phyloP scores from a whole-genome alignment of 805 yeast species.

The Kluyveromyces siamensis region DNA sequence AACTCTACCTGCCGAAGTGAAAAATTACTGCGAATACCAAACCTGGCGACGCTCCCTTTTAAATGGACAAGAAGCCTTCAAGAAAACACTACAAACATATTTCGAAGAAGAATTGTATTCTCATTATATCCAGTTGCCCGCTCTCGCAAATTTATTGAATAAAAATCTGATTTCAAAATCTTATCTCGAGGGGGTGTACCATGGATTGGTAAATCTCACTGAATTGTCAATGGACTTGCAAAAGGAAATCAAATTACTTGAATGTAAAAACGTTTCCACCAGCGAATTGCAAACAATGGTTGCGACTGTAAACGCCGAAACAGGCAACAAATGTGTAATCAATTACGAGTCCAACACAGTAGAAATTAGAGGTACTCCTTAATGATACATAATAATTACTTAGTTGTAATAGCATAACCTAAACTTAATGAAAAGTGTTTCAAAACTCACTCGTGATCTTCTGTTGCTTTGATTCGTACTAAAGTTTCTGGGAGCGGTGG shows the following conservation, averaged over 20 bases:
- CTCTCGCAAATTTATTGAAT: conserved; percentile 9
- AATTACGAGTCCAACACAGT: conserved; percentile 31
- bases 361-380: conserved; percentile 13
- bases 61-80: conserved; percentile 42
- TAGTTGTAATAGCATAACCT: conserved; percentile 1
- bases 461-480: conserved; percentile 46
- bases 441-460: conserved; percentile 19
- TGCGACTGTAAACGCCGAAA: conserved; percentile 30
- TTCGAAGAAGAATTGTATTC: conserved; percentile 29
- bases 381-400: conserved; percentile 20
- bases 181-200: conserved; percentile 13
- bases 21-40: conserved; percentile 26
- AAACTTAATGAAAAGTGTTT: not conserved
- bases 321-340: conserved; percentile 28
- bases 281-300: conserved; percentile 27
- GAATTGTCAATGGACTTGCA: conserved; percentile 23
- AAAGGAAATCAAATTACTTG: conserved; percentile 19
- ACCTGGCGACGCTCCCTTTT: conserved; percentile 56
- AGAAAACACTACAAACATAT: conserved; percentile 31
- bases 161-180: conserved; percentile 8
- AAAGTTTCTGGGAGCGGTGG: conserved; percentile 57
- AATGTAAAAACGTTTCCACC: conserved; percentile 12
- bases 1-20: conserved; percentile 5
- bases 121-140: conserved; percentile 25
- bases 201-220: conserved; percentile 4